Conservation (phyloP, 2,329 filamentous ascomycete genomes). For the Alternaria triticimaculans region DNA sequence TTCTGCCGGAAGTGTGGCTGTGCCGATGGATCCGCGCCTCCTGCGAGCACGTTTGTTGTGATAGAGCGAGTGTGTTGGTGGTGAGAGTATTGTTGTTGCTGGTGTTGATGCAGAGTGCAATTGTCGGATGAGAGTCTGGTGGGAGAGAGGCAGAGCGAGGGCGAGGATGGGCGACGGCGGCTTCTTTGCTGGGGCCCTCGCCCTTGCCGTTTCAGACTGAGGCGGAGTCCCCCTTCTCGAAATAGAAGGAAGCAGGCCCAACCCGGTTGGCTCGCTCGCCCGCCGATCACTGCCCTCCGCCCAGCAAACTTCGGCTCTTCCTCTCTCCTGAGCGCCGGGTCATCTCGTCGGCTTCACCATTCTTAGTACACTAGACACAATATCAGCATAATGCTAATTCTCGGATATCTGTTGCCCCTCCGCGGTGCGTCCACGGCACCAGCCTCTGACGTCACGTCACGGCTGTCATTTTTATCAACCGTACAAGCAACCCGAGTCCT, state of each 20-base stretch:
- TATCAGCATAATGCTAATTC: not conserved
- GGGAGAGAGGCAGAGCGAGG: slow-evolving; percentile 10
- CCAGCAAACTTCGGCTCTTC: slow-evolving; percentile 2
- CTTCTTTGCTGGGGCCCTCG: slow-evolving; percentile 34
- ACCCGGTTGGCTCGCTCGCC: slow-evolving; percentile 11
- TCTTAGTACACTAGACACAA: not conserved
- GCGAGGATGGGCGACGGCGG: slow-evolving; percentile 8
- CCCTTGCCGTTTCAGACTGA: slow-evolving; percentile 26
- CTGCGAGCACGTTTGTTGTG: not conserved
- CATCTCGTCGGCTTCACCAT: not conserved
- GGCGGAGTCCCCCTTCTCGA: slow-evolving; percentile 19
- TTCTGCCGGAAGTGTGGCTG: slow-evolving; percentile 41
- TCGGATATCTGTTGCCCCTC: not conserved
- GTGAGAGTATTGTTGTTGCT: not conserved
- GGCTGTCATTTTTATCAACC: not conserved
- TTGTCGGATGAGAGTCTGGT: not conserved
- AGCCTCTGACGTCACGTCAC: not conserved
- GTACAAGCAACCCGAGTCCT: not conserved
- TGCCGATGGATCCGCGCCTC: slow-evolving; percentile 17
- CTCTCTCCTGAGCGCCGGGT: slow-evolving; percentile 7
- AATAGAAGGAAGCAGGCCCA: slow-evolving; percentile 22
- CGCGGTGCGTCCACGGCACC: not conserved
- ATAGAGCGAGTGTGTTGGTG: not conserved
- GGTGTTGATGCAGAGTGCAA: slow-evolving; percentile 1
- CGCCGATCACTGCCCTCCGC: slow-evolving; percentile 10